Evolutionary conservation across 352 stramenopile species (phyloP).

Genomic region (Phytophthora ramorum): DNA sequence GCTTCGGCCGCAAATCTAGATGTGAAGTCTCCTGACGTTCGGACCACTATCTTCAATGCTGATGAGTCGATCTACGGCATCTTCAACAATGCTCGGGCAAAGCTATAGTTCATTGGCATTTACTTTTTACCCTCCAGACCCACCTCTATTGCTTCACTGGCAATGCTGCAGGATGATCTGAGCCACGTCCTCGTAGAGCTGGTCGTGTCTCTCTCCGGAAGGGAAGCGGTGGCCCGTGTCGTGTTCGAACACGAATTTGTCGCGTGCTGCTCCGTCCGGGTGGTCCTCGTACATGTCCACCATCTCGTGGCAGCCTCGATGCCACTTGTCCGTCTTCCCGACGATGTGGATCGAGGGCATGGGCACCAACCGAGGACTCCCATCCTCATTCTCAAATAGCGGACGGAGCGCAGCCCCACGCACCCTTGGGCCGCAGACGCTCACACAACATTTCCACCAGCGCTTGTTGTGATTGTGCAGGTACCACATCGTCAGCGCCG

Average conservation of each 20-base stretch:
- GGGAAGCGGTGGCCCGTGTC: slow-evolving; percentile 53
- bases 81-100: too few relatives aligned
- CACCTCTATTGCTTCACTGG: slow-evolving; percentile 8
- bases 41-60: background rate
- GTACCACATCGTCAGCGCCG: slow-evolving; percentile 55
- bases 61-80: background rate
- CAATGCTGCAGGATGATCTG: slow-evolving; percentile 39
- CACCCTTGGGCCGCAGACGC: slow-evolving; percentile 43
- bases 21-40: background rate
- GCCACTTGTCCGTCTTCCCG: slow-evolving; percentile 64
- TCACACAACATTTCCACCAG: slow-evolving; percentile 64
- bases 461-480: slow-evolving; percentile 33
- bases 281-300: slow-evolving; percentile 46
- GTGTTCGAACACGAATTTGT: slow-evolving; percentile 51
- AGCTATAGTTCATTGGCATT: background rate
- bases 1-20: background rate
- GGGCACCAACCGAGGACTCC: slow-evolving; percentile 39
- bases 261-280: slow-evolving; percentile 18
- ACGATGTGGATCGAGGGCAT: slow-evolving; percentile 73
- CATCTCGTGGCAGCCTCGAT: slow-evolving; percentile 46
- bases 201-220: slow-evolving; percentile 36
- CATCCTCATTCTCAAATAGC: slow-evolving; percentile 50
- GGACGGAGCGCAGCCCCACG: slow-evolving; percentile 31
- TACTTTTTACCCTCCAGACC: background rate
- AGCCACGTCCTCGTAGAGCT: slow-evolving; percentile 42